These are phyloP conservation scores for Amphichorda felina DNA, from an alignment of 2,329 filamentous ascomycete species.

Conservation along the genomic window DNA sequence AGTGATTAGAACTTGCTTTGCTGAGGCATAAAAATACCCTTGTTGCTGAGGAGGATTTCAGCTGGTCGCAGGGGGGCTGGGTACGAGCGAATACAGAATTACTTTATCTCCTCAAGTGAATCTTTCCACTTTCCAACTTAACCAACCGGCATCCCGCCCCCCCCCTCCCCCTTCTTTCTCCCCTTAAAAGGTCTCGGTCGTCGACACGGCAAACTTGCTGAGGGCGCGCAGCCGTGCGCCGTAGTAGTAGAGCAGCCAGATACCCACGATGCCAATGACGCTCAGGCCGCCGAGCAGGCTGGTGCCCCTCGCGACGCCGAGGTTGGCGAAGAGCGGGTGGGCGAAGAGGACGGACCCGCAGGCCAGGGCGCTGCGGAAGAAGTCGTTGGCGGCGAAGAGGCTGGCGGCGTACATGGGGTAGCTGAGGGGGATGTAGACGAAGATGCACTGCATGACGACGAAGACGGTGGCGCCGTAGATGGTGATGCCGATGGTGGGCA, in stretches of 20 bases:
- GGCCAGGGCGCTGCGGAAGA: conserved; percentile 44
- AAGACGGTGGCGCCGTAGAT: conserved; percentile 40
- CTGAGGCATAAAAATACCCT: no score
- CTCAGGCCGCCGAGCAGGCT: conserved; percentile 44
- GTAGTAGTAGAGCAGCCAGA: conserved; percentile 47
- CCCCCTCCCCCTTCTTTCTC: no score
- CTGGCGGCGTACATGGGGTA: conserved; percentile 46
- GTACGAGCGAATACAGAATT: no score
- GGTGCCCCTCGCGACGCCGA: conserved; percentile 46
- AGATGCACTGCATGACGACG: conserved; percentile 47
- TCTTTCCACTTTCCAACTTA: no score
- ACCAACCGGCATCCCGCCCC: no score
- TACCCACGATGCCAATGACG: conserved; percentile 41
- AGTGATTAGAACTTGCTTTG: no score
- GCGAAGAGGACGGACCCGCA: conserved; percentile 49
- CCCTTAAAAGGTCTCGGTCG: no score
- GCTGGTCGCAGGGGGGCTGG: no score
- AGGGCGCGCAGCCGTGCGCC: conserved; percentile 40
- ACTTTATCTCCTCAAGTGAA: no score
- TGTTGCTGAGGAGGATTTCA: no score
- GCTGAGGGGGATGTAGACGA: conserved; percentile 44
- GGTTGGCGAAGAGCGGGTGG: conserved; percentile 43
- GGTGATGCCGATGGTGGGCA: conserved; percentile 43
- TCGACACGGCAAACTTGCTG: conserved; percentile 42
- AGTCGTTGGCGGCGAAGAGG: conserved; percentile 50